These are phyloP conservation scores for Rubia yunnanensis DNA, from an alignment of 257 asterid species.

Conservation along the genomic window DNA sequence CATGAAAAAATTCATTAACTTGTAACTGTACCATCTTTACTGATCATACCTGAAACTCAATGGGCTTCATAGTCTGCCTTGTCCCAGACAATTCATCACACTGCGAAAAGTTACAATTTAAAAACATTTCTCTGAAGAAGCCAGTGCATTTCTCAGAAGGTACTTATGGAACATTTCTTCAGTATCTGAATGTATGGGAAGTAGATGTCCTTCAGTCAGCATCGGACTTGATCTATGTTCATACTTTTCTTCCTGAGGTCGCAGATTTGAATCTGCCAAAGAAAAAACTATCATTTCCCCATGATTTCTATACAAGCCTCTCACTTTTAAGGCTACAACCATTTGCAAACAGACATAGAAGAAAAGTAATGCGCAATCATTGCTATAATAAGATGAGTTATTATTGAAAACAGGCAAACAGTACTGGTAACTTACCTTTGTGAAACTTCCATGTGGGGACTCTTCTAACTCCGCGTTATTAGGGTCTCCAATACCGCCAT, in stretches of 20 bases:
- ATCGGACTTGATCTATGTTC: slow-evolving; percentile 22
- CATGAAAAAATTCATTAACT: background rate
- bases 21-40: background rate
- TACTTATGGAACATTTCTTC: too few relatives aligned
- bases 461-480: slow-evolving; percentile 22
- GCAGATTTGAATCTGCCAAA: slow-evolving; percentile 48
- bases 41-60: slow-evolving; percentile 52
- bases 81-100: slow-evolving; percentile 46
- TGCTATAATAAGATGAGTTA: background rate
- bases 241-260: slow-evolving; percentile 27
- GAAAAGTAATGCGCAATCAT: background rate
- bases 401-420: background rate
- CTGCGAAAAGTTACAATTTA: slow-evolving; percentile 24
- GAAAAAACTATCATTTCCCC: background rate
- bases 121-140: too few relatives aligned
- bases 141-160: too few relatives aligned
- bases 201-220: slow-evolving; percentile 61
- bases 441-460: slow-evolving; percentile 59
- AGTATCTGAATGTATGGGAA: slow-evolving; percentile 84
- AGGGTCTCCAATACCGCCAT: slow-evolving; percentile 62
- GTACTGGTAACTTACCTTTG: too few relatives aligned
- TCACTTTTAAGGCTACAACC: background rate
- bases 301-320: background rate
- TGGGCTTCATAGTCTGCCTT: slow-evolving; percentile 49
- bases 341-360: background rate